Evolutionary conservation across 2,329 filamentous ascomycete species (phyloP), one percentile per base, ranked within the genome.

Genomic region (Trichoderma breve): DNA sequence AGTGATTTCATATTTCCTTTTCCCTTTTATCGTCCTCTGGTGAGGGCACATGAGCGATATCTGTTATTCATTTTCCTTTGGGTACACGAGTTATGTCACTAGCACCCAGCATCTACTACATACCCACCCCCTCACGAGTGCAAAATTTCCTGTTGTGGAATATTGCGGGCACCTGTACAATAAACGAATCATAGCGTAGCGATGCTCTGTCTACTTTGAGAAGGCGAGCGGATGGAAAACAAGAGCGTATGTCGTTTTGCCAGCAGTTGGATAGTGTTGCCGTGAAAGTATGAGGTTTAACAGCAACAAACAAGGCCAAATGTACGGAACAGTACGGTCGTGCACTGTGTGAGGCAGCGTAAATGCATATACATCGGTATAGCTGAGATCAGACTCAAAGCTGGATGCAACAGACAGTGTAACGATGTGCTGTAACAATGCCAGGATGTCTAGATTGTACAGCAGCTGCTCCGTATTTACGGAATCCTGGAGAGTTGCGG

Each of bases 121-220:
- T 61, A 51, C 28, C 66, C 66, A 18, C 9, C 43, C n/a, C 55
- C 34, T 70, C 28, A 62, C 39, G 28, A 69, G 36, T 53, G 53
- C 66, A 53, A 36, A 69, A 21, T 43, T 67, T 58, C 64, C 36
- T n/a, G 26, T 36, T 34, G 28, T 36, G 66, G 66, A 43, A 62
- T 53, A n/a, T 62, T 70, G 66, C 66, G 21, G 60, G 57, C 43
- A 61, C 43, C 47, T 70, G 66, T 70, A 62, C 18, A 39, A 62
- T 62, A 70, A 51, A 70, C 53, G 57, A 53, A 70, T 58, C 66
- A 70, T 70, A 70, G 66, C 66, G 66, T 70, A 70, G 66, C 66
- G 66, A 70, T 70, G 26, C 66, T 70, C 66, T 28, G 30, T 51
- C 30, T 32, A 43, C 8, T 61, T 58, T 28, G 11, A 36, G 39